These are phyloP conservation scores for Globisporangium canariense DNA, from an alignment of 352 stramenopile genomes.

Conservation along the genomic window DNA sequence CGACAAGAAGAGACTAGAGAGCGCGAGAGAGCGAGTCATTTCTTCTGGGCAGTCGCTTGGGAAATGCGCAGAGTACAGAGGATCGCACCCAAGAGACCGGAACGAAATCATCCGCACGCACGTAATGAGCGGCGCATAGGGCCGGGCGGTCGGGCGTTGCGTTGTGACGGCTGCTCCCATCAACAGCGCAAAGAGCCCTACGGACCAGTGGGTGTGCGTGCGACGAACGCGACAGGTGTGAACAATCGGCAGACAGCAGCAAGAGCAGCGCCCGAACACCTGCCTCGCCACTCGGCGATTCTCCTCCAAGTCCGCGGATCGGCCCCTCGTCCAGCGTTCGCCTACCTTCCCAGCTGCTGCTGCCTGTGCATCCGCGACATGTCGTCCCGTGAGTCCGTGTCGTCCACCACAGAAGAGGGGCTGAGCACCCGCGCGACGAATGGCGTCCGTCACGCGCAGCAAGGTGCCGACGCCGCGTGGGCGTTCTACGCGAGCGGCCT, in stretches of 20 bases:
- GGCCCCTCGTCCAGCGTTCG: background rate
- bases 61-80: background rate
- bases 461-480: conserved; percentile 17
- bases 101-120: background rate
- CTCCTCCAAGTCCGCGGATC: conserved; percentile 8
- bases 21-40: conserved; percentile 5
- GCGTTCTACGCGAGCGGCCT: conserved; percentile 66
- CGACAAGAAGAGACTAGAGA: background rate
- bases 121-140: no score
- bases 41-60: background rate
- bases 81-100: background rate
- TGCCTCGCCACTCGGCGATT: conserved; percentile 11
- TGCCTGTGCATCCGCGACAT: conserved; percentile 1
- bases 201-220: background rate
- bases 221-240: background rate
- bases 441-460: background rate
- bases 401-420: conserved; percentile 4
- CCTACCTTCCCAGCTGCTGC: background rate
- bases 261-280: background rate
- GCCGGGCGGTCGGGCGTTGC: background rate
- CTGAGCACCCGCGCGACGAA: background rate
- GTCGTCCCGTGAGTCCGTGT: conserved; percentile 13
- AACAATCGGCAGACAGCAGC: no score
- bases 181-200: background rate
- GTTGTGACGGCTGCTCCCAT: conserved; percentile 1